Conservation (phyloP, 139 green algal genomes). For the Chlorella sp. region DNA sequence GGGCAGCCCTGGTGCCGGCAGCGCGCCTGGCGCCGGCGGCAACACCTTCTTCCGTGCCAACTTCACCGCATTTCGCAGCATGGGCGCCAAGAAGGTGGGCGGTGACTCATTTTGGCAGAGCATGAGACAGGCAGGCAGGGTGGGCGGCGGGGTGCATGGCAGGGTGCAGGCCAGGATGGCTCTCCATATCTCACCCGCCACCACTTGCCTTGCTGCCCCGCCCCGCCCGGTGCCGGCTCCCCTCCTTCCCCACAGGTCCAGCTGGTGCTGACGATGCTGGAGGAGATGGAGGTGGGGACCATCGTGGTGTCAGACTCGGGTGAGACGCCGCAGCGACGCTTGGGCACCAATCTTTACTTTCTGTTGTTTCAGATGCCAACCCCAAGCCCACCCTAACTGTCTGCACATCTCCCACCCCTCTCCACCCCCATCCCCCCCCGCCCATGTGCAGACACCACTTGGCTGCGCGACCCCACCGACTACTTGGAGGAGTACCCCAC, state of each 20-base stretch:
- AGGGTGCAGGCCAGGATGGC: too few relatives aligned
- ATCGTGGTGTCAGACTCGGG: conserved; percentile 20
- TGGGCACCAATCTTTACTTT: not conserved
- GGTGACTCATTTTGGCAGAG: too few relatives aligned
- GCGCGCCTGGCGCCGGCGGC: not conserved
- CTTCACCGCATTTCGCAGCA: not conserved
- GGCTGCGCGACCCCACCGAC: conserved; percentile 18
- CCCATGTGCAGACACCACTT: not conserved
- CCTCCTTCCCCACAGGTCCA: not conserved
- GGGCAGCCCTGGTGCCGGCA: not conserved
- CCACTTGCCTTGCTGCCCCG: not conserved
- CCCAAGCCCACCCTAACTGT: not conserved
- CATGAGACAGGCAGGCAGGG: too few relatives aligned
- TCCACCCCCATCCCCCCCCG: not conserved
- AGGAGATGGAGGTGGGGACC: not conserved
- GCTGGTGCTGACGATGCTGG: conserved; percentile 20
- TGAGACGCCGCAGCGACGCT: not conserved
- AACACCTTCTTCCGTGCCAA: conserved; percentile 6
- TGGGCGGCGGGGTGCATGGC: too few relatives aligned
- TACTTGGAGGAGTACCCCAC: not conserved
- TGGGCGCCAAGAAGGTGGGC: conserved; percentile 10
- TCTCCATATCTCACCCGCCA: too few relatives aligned
- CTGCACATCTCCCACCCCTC: not conserved
- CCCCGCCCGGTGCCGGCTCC: not conserved
- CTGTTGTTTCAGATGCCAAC: too few relatives aligned